Evolutionary conservation across 1,139 yeast species (phyloP).

Genomic region (Candida tropicalis): DNA sequence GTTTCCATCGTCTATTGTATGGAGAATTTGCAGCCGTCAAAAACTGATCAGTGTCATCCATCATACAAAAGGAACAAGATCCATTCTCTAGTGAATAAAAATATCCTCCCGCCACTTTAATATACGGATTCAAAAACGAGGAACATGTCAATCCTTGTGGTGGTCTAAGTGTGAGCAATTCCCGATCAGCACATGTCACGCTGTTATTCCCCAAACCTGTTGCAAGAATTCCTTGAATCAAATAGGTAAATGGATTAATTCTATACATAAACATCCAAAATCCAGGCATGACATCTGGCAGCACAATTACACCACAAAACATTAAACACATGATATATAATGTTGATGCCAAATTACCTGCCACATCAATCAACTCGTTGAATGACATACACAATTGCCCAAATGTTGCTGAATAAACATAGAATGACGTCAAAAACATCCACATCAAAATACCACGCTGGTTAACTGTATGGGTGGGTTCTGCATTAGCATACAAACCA

Average conservation of each 20-base stretch:
- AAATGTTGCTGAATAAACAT: slow-evolving; percentile 36
- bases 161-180: slow-evolving; percentile 29
- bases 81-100: slow-evolving; percentile 25
- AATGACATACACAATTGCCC: slow-evolving; percentile 44
- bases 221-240: slow-evolving; percentile 37
- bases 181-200: slow-evolving; percentile 30
- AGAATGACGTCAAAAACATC: slow-evolving; percentile 44
- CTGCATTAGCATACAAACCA: slow-evolving; percentile 65
- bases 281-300: slow-evolving; percentile 30
- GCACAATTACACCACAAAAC: slow-evolving; percentile 40
- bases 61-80: slow-evolving; percentile 54
- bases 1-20: slow-evolving; percentile 64
- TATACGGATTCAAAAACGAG: slow-evolving; percentile 49
- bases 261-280: slow-evolving; percentile 63
- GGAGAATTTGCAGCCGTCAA: slow-evolving; percentile 44
- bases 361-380: slow-evolving; percentile 40
- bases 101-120: slow-evolving; percentile 52
- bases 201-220: slow-evolving; percentile 28
- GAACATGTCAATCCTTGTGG: slow-evolving; percentile 60
- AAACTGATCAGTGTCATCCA: slow-evolving; percentile 52
- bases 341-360: slow-evolving; percentile 34
- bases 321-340: slow-evolving; percentile 35
- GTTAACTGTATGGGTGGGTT: slow-evolving; percentile 25
- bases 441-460: slow-evolving; percentile 48
- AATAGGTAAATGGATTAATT: slow-evolving; percentile 68